Conservation (phyloP, 345 rosid genomes). For the Syzygium oleosum region DNA sequence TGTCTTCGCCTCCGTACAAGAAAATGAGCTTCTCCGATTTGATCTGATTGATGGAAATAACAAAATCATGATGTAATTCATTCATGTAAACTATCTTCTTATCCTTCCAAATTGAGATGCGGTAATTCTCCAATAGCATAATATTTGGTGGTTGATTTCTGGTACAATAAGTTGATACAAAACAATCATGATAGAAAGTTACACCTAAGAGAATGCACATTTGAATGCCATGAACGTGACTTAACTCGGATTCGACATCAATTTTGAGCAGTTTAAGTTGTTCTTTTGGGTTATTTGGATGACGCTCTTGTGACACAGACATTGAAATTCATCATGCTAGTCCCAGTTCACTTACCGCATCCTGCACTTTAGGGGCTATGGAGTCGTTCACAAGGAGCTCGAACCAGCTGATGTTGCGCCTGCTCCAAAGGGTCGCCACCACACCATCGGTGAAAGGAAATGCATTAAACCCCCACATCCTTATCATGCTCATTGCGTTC, state of each 20-base stretch:
- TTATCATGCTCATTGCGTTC: conserved; percentile 79
- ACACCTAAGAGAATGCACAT: not conserved
- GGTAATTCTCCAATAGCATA: too few relatives aligned
- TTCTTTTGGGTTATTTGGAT: not conserved
- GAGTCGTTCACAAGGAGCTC: conserved; percentile 4
- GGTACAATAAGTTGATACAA: not conserved
- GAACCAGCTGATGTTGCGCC: not conserved
- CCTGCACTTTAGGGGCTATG: not conserved
- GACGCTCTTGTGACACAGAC: not conserved
- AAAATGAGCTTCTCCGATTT: conserved; percentile 1
- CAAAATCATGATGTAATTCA: not conserved
- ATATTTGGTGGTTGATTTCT: too few relatives aligned
- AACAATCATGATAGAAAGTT: not conserved
- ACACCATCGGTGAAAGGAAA: conserved; percentile 59
- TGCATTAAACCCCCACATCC: conserved; percentile 72
- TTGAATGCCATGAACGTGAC: not conserved
- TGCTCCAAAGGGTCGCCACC: conserved; percentile 55
- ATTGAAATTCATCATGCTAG: not conserved
- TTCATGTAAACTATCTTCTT: not conserved
- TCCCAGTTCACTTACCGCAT: not conserved
- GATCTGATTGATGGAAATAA: not conserved
- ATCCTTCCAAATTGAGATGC: not conserved
- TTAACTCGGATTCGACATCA: not conserved
- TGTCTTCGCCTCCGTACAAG: conserved; percentile 6
- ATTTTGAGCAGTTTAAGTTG: not conserved